Evolutionary conservation across 23 red algal species (phyloP).

Genomic region (Agarophyton chilense): DNA sequence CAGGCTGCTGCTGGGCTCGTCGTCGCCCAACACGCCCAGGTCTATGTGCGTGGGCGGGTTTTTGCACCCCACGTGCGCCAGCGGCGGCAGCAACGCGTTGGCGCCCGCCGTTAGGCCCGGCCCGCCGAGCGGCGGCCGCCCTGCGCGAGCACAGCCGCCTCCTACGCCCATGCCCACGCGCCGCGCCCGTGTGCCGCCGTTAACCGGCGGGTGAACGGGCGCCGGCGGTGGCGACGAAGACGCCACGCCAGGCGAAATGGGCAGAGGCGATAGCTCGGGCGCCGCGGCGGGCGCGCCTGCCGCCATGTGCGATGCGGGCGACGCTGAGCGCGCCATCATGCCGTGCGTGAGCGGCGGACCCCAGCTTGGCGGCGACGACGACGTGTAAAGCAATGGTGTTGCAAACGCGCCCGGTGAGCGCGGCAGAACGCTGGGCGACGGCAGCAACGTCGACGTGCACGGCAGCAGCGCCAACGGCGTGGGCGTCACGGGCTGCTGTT

Average conservation of each 20-base stretch:
- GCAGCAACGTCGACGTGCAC: not conserved
- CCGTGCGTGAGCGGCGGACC: not conserved
- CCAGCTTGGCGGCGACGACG: not conserved
- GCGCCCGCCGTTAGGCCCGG: slow-evolving; percentile 21
- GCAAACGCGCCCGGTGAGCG: slow-evolving; percentile 28
- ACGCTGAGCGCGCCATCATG: not conserved
- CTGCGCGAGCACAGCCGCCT: not conserved
- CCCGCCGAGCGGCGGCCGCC: slow-evolving; percentile 22
- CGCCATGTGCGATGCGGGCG: not conserved
- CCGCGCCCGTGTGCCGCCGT: not conserved
- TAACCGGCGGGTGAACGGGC: no score
- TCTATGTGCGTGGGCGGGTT: slow-evolving; percentile 65
- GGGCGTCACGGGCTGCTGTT: not conserved
- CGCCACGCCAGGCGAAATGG: slow-evolving; percentile 30
- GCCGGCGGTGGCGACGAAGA: not conserved
- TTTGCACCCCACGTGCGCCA: slow-evolving; percentile 30
- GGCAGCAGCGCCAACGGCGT: not conserved
- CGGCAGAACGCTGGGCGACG: slow-evolving; percentile 39
- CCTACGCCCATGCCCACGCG: not conserved
- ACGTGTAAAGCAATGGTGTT: slow-evolving; percentile 10
- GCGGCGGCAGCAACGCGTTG: slow-evolving; percentile 16
- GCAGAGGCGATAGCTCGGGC: slow-evolving; percentile 24
- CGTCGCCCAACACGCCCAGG: slow-evolving; percentile 33
- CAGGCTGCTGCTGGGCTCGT: slow-evolving; percentile 39
- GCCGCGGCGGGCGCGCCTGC: not conserved